Evolutionary conservation across 768 basidiomycete species (phyloP).

Genomic region (Coprinopsis sp.): DNA sequence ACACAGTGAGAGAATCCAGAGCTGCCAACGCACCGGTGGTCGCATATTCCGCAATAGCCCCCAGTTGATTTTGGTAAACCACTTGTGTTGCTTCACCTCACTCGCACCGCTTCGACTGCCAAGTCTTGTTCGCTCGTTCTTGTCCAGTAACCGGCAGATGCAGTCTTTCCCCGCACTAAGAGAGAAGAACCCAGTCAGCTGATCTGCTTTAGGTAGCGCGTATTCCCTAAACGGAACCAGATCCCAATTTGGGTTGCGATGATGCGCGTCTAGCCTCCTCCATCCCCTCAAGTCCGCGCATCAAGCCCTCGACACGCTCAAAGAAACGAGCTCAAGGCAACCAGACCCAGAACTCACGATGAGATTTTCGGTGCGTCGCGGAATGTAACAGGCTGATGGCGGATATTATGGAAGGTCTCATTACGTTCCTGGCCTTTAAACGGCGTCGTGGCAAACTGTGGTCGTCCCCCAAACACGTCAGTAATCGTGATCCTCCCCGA

Average conservation of each 20-base stretch:
- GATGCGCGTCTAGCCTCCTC: no score
- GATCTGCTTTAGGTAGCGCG: conserved; percentile 21
- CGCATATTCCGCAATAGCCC: conserved; percentile 87
- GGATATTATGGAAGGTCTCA: conserved; percentile 96
- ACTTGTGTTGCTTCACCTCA: conserved; percentile 98
- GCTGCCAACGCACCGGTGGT: conserved; percentile 75
- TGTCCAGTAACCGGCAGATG: conserved; percentile 82
- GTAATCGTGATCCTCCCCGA: conserved; percentile 33
- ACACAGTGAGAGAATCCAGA: no score
- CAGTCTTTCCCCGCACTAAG: conserved; percentile 83
- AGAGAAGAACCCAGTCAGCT: conserved; percentile 9
- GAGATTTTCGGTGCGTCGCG: conserved; percentile 75
- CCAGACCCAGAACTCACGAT: conserved; percentile 24
- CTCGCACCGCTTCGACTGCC: conserved; percentile 94
- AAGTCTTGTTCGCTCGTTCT: conserved; percentile 82
- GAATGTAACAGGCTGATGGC: conserved; percentile 80
- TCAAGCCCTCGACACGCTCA: conserved; percentile 9
- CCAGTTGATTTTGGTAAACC: conserved; percentile 97
- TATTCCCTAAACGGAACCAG: conserved; percentile 16
- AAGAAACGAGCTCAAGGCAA: conserved; percentile 2
- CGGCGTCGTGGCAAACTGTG: conserved; percentile 94
- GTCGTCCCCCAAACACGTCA: conserved; percentile 19
- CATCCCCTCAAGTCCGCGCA: conserved; percentile 27
- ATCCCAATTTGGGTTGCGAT: conserved; percentile 21
- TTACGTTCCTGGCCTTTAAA: conserved; percentile 96